Percentiles rank a stretch among this genome's conserved stretches.
Evolutionary conservation across 306 rosid genomes (phyloP).

Genomic region (Cicer bijugum): DNA sequence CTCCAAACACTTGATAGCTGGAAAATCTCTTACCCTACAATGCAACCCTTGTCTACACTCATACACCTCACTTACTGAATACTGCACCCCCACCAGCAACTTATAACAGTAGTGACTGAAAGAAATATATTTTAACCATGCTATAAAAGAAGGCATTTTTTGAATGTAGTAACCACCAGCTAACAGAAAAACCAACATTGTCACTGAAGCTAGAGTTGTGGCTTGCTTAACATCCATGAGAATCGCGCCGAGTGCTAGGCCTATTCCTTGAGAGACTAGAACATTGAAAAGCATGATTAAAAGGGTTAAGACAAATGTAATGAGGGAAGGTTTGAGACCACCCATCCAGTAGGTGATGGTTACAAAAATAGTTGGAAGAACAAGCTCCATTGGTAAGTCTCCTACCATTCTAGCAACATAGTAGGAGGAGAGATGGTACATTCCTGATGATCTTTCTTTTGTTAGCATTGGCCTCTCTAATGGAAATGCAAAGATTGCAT

Average conservation of each 20-base stretch:
- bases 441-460: slow-evolving; percentile 84
- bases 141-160: slow-evolving; percentile 73
- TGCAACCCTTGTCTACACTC: slow-evolving; percentile 58
- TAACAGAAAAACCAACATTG: slow-evolving; percentile 78
- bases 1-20: slow-evolving; percentile 63
- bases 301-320: slow-evolving; percentile 67
- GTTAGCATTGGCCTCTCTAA: slow-evolving; percentile 77
- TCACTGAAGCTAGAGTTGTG: slow-evolving; percentile 81
- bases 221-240: slow-evolving; percentile 87
- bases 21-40: slow-evolving; percentile 66
- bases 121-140: slow-evolving; percentile 84
- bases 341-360: slow-evolving; percentile 88
- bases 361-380: slow-evolving; percentile 78
- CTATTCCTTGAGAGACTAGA: slow-evolving; percentile 84
- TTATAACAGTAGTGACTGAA: slow-evolving; percentile 79
- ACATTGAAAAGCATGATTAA: slow-evolving; percentile 74
- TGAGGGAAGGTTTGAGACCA: slow-evolving; percentile 74
- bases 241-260: slow-evolving; percentile 88
- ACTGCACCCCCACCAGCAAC: slow-evolving; percentile 81
- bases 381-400: slow-evolving; percentile 90
- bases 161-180: slow-evolving; percentile 91
- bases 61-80: slow-evolving; percentile 61
- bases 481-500: slow-evolving; percentile 83
- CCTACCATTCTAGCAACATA: slow-evolving; percentile 74
- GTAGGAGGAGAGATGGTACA: slow-evolving; percentile 91